A percentile compares a stretch with the other conserved stretches of the same genome.
These are phyloP conservation scores for Asterella californica DNA, from an alignment of 225 moss, liverwort and hornwort genomes.

Conservation along the genomic window DNA sequence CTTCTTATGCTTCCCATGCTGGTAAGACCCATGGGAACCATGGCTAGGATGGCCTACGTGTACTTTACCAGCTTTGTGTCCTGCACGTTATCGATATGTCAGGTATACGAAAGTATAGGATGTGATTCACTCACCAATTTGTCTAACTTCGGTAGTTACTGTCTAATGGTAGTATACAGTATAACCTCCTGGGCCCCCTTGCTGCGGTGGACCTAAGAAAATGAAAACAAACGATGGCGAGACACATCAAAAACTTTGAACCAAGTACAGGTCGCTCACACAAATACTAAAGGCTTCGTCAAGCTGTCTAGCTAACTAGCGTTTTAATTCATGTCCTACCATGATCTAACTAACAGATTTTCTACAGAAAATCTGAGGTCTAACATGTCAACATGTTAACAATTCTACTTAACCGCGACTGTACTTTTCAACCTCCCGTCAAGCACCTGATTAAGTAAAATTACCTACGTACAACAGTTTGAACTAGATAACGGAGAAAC, in stretches of 20 bases:
- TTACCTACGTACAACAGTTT: background rate
- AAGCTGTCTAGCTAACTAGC: background rate
- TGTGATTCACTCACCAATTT: conserved; percentile 23
- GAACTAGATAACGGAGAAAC: background rate
- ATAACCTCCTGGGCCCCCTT: conserved; percentile 16
- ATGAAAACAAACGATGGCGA: background rate
- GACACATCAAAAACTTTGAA: background rate
- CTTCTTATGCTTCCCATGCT: conserved; percentile 41
- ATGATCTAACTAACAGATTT: too few species aligned
- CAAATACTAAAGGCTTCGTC: background rate
- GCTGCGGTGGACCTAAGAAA: conserved; percentile 5
- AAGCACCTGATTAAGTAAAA: background rate
- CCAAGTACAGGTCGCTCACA: background rate
- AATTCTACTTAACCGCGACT: background rate
- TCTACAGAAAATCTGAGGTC: too few species aligned
- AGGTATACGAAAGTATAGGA: background rate
- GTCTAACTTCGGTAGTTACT: conserved; percentile 12
- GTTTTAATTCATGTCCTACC: too few species aligned
- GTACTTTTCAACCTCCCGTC: background rate
- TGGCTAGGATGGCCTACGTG: conserved; percentile 36
- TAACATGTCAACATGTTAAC: background rate
- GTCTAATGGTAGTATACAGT: conserved; percentile 7
- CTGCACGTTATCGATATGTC: conserved; percentile 15
- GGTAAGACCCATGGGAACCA: conserved; percentile 14
- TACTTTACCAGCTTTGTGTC: conserved; percentile 20